phyloP scores from a whole-genome alignment of 176 grass and related monocot genomes.

The Triticum turgidum region DNA sequence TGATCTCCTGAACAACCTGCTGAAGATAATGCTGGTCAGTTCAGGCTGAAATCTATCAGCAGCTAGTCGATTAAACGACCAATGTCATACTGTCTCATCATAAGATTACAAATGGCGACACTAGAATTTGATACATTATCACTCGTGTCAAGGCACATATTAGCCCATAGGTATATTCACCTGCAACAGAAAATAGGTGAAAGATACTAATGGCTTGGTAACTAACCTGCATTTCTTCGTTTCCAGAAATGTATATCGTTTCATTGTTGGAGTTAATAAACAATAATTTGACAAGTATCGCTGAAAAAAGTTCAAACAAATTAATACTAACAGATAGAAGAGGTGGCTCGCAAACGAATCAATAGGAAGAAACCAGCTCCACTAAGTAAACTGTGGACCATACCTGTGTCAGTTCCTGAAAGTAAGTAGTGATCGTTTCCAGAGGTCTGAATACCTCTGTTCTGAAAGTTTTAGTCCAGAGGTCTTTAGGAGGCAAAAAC shows the following conservation, averaged over 20 bases:
- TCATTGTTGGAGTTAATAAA: slow-evolving; percentile 26
- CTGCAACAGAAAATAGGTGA: neutral
- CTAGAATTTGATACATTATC: neutral
- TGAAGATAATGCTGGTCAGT: neutral
- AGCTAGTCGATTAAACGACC: neutral
- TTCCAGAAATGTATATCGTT: slow-evolving; percentile 42
- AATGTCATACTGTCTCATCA: neutral
- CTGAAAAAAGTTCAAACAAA: slow-evolving; percentile 57
- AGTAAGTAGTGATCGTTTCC: neutral
- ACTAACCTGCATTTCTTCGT: slow-evolving; percentile 29
- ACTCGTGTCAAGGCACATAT: neutral
- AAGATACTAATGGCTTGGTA: neutral
- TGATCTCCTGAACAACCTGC: neutral
- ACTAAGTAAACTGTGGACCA: neutral
- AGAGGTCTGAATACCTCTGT: neutral
- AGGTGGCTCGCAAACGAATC: slow-evolving; percentile 12
- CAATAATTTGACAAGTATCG: slow-evolving; percentile 42
- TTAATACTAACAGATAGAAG: slow-evolving; percentile 13
- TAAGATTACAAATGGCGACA: neutral
- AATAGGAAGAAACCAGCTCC: neutral
- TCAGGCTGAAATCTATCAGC: too few relatives aligned
- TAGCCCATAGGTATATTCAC: neutral
- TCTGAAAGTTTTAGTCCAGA: neutral
- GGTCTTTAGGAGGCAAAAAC: neutral
- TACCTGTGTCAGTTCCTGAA: neutral